Percentiles rank a stretch among this genome's conserved stretches.
Evolutionary conservation across 1,139 yeast genomes (phyloP).

Genomic region (Trichomonascaceae sp.): DNA sequence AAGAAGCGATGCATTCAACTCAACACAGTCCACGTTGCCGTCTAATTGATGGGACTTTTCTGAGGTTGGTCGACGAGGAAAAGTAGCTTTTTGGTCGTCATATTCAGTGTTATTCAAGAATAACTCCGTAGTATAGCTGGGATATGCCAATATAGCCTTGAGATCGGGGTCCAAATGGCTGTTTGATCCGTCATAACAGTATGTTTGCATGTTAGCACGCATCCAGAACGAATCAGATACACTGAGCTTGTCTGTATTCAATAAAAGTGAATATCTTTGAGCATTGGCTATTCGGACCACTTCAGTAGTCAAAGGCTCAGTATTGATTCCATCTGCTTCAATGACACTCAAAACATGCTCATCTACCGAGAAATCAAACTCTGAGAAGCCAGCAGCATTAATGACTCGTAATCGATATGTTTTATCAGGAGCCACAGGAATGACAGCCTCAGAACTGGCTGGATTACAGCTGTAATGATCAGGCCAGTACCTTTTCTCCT

Average conservation of each 20-base stretch:
- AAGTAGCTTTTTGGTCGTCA: background rate
- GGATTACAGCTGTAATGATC: conserved; percentile 11
- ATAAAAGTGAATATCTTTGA: conserved; percentile 61
- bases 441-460: conserved; percentile 14
- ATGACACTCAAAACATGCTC: conserved; percentile 50
- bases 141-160: conserved; percentile 34
- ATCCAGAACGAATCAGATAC: conserved; percentile 28
- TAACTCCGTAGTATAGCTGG: conserved; percentile 13
- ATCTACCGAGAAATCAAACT: conserved; percentile 26
- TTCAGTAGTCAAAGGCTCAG: conserved; percentile 51
- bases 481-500: conserved; percentile 12
- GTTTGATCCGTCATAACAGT: conserved; percentile 35
- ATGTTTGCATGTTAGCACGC: conserved; percentile 35
- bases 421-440: conserved; percentile 15
- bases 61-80: conserved; percentile 16
- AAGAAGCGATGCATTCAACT: conserved; percentile 16
- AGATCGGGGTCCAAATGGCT: conserved; percentile 33
- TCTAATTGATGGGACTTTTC: conserved; percentile 26
- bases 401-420: conserved; percentile 26
- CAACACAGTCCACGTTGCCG: conserved; percentile 28
- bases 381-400: conserved; percentile 29
- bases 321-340: conserved; percentile 65
- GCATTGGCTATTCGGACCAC: conserved; percentile 62
- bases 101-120: background rate
- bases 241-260: conserved; percentile 26